Evolutionary conservation across 495 filamentous ascomycete species (phyloP), one percentile per base, ranked within the genome.

Genomic region (Xylaria longipes): DNA sequence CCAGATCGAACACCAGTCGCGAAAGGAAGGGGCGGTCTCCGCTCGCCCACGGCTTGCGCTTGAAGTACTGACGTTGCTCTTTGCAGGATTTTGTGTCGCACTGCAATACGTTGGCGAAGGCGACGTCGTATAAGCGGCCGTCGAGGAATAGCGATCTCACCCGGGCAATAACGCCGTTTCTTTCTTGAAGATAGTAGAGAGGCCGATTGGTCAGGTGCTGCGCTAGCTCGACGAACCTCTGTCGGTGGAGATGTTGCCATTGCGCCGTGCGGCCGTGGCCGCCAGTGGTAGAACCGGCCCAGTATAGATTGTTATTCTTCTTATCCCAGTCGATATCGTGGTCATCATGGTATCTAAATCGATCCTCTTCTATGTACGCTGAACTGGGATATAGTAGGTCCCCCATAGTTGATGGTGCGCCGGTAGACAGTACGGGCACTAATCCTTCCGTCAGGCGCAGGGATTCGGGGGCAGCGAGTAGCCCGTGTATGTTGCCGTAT

Each of bases 231-330:
- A 88, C 80, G 69, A 88, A 86, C 3, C 85, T 77, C 68, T 88
- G 86, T 3, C 86, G 82, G 62, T 88, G 86, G 41, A 82, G 77
- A 8, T 73, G 57, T 8, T 71, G 71, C 85, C 84, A 86, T 78
- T 69, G 27, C 25, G 35, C 68, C 27, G 70, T 71, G 25, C 72
- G 29, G 60, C 81, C 78, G 29, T 78, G 77, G 12, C 82, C 83
- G 25, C 86, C 86, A 1, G 86, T 87, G 7, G 79, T 85, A 12
- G 84, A 83, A 11, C 86, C 86, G 17, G 83, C 80, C 86, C 86
- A 88, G 73, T 87, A 84, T 5, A 87, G 73, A 17, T 76, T 73
- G 69, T 83, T 79, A 11, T 64, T 33, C 61, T 86, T 86, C 48
- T 75, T 35, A 4, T 80, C 74, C 85, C 85, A 87, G 12, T 77